Base-by-base conservation (phyloP, 176 grass and related monocot genomes). In the Raddia guianensis region DNA sequence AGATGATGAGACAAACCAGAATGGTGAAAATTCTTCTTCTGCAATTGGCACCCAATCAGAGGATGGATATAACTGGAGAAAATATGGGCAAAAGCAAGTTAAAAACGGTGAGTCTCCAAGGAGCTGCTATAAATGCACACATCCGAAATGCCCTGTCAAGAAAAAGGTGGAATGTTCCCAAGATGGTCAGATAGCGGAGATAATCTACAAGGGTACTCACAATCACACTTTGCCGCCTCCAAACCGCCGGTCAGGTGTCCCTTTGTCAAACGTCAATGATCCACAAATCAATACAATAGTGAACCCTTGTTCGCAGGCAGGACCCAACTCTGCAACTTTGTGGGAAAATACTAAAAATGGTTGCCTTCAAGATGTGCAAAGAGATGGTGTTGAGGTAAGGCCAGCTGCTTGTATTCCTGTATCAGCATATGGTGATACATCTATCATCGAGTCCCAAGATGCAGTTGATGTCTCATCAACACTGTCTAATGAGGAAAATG, bases 401-500 rank as follows among this genome's bases (percentile, higher is more conserved):
- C 21, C 82, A 84, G 35, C 81, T 68, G 70, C 79, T 66, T 64
- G 80, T 69, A 49, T 52, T 75, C 66, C 78, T 79, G 55, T 48
- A 54, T 71, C 78, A 62, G 83, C 74, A 37, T 66, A 76, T 10
- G 68, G 79, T 79, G 82, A 86, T n/a, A 32, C 68, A 62, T 84
- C 85, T 83, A 87, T 81, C 12, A 73, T 73, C 66, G 86, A 87
- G 67, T 86, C 76, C 52, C 88, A 88, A 74, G 92, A 91, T 74
- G 92, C 82, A 64, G 59, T 88, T 57, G 93, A 91, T 77, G 52
- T 91, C 44, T 93, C 88, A 0, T 99, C 97, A 45, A 90, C 90
- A 2, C 80, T 91, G 51, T 99, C 93, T 55, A 99, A 98, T 68
- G 88, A 96, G 51, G 93, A 95, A 50, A 89, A 88, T 76, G 93